Evolutionary conservation across 768 basidiomycete species (phyloP).

Genomic region (Tricholoma sp.): DNA sequence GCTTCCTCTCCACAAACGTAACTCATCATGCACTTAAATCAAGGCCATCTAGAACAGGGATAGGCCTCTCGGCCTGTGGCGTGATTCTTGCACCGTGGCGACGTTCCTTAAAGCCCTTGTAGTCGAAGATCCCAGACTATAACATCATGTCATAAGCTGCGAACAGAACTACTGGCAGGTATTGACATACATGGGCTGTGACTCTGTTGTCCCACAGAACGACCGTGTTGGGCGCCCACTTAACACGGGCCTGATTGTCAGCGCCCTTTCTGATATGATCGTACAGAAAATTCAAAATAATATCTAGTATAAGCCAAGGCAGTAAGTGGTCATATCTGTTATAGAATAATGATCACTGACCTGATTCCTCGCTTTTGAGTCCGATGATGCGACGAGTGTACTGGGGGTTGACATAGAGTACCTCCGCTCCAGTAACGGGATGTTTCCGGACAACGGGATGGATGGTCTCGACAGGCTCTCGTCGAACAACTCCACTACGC

Average conservation of each 20-base stretch:
- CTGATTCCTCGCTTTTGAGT: slow-evolving; percentile 78
- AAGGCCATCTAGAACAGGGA: slow-evolving; percentile 53
- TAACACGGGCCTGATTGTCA: slow-evolving; percentile 76
- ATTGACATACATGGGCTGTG: slow-evolving; percentile 57
- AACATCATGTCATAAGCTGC: not conserved
- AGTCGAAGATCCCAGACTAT: slow-evolving; percentile 75
- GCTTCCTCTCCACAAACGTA: too few species aligned
- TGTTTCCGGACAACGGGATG: slow-evolving; percentile 77
- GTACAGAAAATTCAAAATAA: slow-evolving; percentile 61
- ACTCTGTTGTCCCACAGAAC: slow-evolving; percentile 82
- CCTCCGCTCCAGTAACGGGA: slow-evolving; percentile 85
- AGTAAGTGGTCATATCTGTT: slow-evolving; percentile 1
- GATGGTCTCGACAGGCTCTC: slow-evolving; percentile 78
- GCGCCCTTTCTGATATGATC: slow-evolving; percentile 74
- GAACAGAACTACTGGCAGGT: not conserved
- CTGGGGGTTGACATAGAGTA: slow-evolving; percentile 80
- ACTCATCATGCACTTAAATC: slow-evolving; percentile 25
- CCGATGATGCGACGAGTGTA: slow-evolving; percentile 81
- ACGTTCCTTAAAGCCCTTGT: slow-evolving; percentile 53
- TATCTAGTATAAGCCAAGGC: slow-evolving; percentile 32
- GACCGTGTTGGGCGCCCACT: slow-evolving; percentile 73
- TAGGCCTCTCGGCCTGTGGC: slow-evolving; percentile 76
- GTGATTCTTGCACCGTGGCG: slow-evolving; percentile 80
- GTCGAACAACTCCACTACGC: slow-evolving; percentile 69
- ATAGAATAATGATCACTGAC: slow-evolving; percentile 29